Evolutionary conservation across 495 filamentous ascomycete species (phyloP).

Genomic region (Aspergillus taichungensis): DNA sequence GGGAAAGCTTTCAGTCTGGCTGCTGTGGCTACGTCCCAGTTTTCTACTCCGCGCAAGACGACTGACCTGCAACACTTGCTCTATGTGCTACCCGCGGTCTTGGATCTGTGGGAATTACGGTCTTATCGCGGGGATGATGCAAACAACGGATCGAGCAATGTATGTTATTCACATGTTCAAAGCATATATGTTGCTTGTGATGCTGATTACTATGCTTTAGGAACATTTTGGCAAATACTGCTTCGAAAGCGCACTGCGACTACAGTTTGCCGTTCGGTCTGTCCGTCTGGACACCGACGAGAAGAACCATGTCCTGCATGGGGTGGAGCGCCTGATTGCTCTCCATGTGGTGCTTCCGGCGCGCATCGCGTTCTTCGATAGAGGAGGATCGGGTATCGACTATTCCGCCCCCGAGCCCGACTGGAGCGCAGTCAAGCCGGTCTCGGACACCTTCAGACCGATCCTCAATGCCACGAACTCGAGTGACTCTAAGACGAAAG

Average conservation of each 20-base stretch:
- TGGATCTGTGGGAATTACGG: slow-evolving; percentile 40
- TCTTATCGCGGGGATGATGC: slow-evolving; percentile 30
- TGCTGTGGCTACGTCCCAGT: slow-evolving; percentile 26
- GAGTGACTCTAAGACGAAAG: slow-evolving; percentile 1
- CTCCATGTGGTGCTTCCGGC: slow-evolving; percentile 63
- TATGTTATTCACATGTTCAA: slow-evolving; percentile 9
- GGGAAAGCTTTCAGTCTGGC: slow-evolving; percentile 29
- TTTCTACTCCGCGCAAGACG: slow-evolving; percentile 24
- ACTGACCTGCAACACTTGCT: slow-evolving; percentile 35
- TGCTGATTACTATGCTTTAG: slow-evolving; percentile 10
- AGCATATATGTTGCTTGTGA: neutral
- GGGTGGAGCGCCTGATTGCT: slow-evolving; percentile 55
- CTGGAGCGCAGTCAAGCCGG: slow-evolving; percentile 37
- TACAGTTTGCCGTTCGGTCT: slow-evolving; percentile 26
- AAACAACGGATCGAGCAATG: slow-evolving; percentile 34
- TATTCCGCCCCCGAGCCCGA: slow-evolving; percentile 37
- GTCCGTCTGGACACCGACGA: slow-evolving; percentile 32
- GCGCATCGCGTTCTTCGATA: slow-evolving; percentile 43
- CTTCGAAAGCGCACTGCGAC: slow-evolving; percentile 30
- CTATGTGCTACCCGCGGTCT: slow-evolving; percentile 27
- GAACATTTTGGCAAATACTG: slow-evolving; percentile 32
- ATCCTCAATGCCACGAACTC: slow-evolving; percentile 22
- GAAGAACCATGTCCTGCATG: slow-evolving; percentile 26
- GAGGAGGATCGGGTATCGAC: slow-evolving; percentile 36
- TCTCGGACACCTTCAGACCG: slow-evolving; percentile 33